Conservation (phyloP, 1,284 basidiomycete species). For the Fomitopsis pinicola region DNA sequence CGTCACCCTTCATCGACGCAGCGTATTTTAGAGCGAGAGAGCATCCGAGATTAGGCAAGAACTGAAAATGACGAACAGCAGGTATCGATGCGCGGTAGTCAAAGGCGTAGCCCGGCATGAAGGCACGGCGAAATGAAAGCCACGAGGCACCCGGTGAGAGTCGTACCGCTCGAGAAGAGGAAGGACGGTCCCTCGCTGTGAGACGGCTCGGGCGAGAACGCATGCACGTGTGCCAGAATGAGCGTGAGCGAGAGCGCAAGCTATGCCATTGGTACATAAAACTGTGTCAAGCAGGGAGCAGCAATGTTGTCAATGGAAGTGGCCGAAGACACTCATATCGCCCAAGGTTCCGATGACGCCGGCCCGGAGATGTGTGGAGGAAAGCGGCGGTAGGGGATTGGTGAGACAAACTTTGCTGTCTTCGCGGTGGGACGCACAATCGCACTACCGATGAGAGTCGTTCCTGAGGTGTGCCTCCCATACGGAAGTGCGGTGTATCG, state of each 20-base stretch:
- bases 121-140: constrained; percentile 19
- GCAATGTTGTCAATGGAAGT: not conserved
- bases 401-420: not conserved
- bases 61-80: not conserved
- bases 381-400: not conserved
- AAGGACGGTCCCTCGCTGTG: constrained; percentile 15
- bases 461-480: not conserved
- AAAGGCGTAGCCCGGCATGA: constrained; percentile 4
- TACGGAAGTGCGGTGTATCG: not conserved
- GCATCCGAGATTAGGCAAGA: constrained; percentile 1
- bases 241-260: not conserved
- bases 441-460: not conserved
- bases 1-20: not conserved
- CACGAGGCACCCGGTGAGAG: constrained; percentile 25
- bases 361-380: not conserved
- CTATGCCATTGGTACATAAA: constrained; percentile 2
- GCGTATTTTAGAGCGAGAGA: constrained; percentile 3
- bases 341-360: not conserved
- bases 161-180: constrained; percentile 10
- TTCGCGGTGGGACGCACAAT: not conserved
- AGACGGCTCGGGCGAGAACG: constrained; percentile 14
- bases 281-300: not conserved
- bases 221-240: constrained; percentile 20
- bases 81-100: constrained; percentile 6
- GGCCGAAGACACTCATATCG: not conserved